Conservation (phyloP, 192 early-diverging fungal genomes). For the Linnemannia zychae region DNA sequence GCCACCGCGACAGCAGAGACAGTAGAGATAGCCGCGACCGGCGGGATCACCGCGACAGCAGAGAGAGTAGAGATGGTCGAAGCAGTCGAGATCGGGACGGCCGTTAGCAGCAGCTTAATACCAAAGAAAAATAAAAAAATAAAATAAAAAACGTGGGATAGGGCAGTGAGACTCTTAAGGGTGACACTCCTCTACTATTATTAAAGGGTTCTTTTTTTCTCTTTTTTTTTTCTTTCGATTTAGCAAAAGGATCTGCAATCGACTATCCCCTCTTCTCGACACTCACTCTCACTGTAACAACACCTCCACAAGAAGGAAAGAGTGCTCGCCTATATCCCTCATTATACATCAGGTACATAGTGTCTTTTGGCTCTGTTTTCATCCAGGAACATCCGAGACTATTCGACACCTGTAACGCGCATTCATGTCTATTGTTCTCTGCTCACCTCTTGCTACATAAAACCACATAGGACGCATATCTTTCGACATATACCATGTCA, state of each 20-base stretch:
- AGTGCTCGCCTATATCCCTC: too few species aligned
- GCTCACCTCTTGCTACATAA: background rate
- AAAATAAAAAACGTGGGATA: too few species aligned
- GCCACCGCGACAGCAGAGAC: conserved; percentile 23
- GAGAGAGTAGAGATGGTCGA: conserved; percentile 12
- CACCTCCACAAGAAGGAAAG: background rate
- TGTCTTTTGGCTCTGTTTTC: too few species aligned
- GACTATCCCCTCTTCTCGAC: too few species aligned
- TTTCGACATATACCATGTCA: conserved; percentile 20
- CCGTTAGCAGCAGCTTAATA: too few species aligned
- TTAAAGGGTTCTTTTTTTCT: background rate
- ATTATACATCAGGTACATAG: too few species aligned
- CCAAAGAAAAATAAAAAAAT: too few species aligned
- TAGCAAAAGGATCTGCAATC: too few species aligned
- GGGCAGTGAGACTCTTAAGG: background rate
- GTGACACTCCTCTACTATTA: background rate
- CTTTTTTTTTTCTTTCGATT: background rate
- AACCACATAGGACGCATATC: background rate
- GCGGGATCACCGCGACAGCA: background rate
- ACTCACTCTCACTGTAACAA: too few species aligned
- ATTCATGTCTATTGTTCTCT: background rate
- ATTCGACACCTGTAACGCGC: background rate
- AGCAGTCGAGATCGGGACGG: conserved; percentile 6
- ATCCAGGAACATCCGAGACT: too few species aligned
- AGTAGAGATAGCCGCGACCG: conserved; percentile 14